These are phyloP conservation scores for Salix purpurea DNA, from an alignment of 345 rosid genomes.

Conservation along the genomic window DNA sequence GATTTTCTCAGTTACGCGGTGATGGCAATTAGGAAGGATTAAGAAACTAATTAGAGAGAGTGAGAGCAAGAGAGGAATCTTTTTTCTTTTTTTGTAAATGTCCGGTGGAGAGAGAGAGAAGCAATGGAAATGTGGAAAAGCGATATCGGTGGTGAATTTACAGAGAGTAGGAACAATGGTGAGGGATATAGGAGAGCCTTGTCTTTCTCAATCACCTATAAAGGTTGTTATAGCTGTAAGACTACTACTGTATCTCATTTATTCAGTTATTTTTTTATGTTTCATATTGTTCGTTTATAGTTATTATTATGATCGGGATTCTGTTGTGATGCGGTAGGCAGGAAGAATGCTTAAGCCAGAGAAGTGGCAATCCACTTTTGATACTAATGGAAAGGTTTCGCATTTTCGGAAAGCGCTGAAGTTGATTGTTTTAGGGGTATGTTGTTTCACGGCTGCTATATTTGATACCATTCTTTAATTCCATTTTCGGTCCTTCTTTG, in stretches of 20 bases:
- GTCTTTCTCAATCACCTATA: slow-evolving; percentile 61
- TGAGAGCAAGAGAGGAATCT: slow-evolving; percentile 3
- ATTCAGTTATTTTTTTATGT: neutral
- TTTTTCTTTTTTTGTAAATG: slow-evolving; percentile 42
- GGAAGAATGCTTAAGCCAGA: slow-evolving; percentile 84
- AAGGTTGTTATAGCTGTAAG: slow-evolving; percentile 71
- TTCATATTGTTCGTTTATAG: neutral
- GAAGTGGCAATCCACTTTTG: slow-evolving; percentile 79
- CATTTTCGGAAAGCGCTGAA: slow-evolving; percentile 77
- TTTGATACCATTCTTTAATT: neutral
- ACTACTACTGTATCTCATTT: slow-evolving; percentile 12
- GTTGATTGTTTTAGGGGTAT: slow-evolving; percentile 73
- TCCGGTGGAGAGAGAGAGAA: slow-evolving; percentile 47
- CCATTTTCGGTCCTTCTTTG: neutral
- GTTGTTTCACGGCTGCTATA: slow-evolving; percentile 17
- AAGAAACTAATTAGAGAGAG: slow-evolving; percentile 24
- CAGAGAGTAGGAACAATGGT: slow-evolving; percentile 69
- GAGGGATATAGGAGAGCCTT: slow-evolving; percentile 81
- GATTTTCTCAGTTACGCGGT: slow-evolving; percentile 14
- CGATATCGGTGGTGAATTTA: slow-evolving; percentile 51
- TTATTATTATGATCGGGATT: neutral
- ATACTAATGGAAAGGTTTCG: slow-evolving; percentile 68
- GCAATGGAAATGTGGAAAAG: slow-evolving; percentile 73
- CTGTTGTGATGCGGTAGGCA: slow-evolving; percentile 40
- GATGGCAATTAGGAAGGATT: slow-evolving; percentile 15